Conservation (phyloP, 2,329 filamentous ascomycete genomes). For the Claviceps humidiphila region DNA sequence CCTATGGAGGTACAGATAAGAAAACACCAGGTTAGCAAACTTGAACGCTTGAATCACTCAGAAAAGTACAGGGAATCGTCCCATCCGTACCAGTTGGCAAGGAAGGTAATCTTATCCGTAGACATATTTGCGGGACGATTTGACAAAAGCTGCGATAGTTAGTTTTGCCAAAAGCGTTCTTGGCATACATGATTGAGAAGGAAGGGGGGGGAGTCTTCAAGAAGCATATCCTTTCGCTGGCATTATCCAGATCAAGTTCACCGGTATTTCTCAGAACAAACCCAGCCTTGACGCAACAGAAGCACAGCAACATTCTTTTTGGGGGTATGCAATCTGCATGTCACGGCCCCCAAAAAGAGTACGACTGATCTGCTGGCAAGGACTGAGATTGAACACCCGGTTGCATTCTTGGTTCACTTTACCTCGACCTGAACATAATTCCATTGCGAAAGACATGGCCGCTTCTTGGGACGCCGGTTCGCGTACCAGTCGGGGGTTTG, state of each 20-base stretch:
- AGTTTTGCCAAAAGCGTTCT: slow-evolving; percentile 25
- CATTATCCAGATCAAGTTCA: slow-evolving; percentile 81
- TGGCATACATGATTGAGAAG: slow-evolving; percentile 15
- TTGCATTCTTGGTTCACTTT: slow-evolving; percentile 31
- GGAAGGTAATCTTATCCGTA: slow-evolving; percentile 74
- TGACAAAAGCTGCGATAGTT: slow-evolving; percentile 30
- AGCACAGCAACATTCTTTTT: too few relatives aligned
- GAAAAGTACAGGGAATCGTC: too few relatives aligned
- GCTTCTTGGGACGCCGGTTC: slow-evolving; percentile 10
- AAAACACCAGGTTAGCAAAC: too few relatives aligned
- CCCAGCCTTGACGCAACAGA: neutral
- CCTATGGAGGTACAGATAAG: slow-evolving; percentile 28
- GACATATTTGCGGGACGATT: slow-evolving; percentile 47
- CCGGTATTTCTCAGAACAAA: slow-evolving; percentile 62
- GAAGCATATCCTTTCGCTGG: slow-evolving; percentile 82
- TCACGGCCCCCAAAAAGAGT: too few relatives aligned
- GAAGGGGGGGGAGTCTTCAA: slow-evolving; percentile 22
- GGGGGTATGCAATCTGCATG: too few relatives aligned
- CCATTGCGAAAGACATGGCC: slow-evolving; percentile 18
- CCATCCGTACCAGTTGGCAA: slow-evolving; percentile 60
- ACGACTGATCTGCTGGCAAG: neutral
- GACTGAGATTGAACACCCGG: slow-evolving; percentile 27
- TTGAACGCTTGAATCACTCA: too few relatives aligned
- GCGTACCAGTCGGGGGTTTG: slow-evolving; percentile 7
- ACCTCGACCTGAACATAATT: slow-evolving; percentile 29